Percentiles rank a stretch among this genome's conserved stretches.
Conservation (phyloP, 257 asterid species). For the Misopates orontium region DNA sequence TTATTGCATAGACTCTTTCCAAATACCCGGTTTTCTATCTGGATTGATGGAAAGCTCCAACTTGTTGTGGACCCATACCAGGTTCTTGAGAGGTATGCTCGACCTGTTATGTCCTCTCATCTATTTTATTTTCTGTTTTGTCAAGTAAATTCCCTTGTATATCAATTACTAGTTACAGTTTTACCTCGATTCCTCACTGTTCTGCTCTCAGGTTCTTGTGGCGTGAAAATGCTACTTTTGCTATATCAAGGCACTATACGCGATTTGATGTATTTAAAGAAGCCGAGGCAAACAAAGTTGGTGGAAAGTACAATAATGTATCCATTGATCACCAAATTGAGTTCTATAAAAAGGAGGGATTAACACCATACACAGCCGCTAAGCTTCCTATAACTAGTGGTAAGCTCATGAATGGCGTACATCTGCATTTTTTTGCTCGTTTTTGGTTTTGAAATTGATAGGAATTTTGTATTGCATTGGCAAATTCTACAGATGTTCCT, state of each 20-base stretch:
- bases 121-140: conserved; percentile 4
- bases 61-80: conserved; percentile 95
- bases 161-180: conserved; percentile 8
- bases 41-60: conserved; percentile 97
- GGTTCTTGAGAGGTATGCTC: conserved; percentile 79
- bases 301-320: conserved; percentile 70
- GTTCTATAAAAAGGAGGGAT: conserved; percentile 80
- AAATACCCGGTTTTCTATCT: conserved; percentile 78
- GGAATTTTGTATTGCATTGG: conserved; percentile 5
- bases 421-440: conserved; percentile 18
- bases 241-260: conserved; percentile 85
- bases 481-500: conserved; percentile 86
- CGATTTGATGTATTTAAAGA: conserved; percentile 94
- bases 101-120: conserved; percentile 14
- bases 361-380: conserved; percentile 73
- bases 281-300: conserved; percentile 97
- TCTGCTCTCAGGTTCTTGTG: conserved; percentile 73
- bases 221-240: conserved; percentile 88
- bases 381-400: conserved; percentile 98
- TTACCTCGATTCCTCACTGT: conserved; percentile 4
- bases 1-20: conserved; percentile 92
- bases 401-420: conserved; percentile 31
- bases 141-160: conserved; percentile 5
- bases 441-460: conserved; percentile 22
- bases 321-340: conserved; percentile 82